Conservation (phyloP, 2,329 filamentous ascomycete species). For the Ophiostoma ips region DNA sequence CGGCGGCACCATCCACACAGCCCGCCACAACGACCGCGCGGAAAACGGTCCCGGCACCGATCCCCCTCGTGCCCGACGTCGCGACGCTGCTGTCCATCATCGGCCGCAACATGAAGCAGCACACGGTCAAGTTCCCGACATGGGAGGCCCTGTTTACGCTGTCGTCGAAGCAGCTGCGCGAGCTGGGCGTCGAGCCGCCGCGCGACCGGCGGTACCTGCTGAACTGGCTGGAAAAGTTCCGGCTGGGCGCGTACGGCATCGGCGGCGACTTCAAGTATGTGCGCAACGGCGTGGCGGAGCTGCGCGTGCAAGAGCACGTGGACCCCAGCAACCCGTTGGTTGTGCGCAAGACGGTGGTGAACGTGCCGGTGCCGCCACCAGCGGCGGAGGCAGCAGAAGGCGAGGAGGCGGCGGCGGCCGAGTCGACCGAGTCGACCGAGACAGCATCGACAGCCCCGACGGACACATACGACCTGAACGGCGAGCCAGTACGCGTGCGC, state of each 20-base stretch:
- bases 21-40: neutral
- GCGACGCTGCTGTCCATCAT: slow-evolving; percentile 80
- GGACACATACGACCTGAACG: neutral
- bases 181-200: slow-evolving; percentile 76
- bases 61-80: slow-evolving; percentile 74
- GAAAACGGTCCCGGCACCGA: slow-evolving; percentile 46
- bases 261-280: slow-evolving; percentile 74
- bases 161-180: slow-evolving; percentile 60
- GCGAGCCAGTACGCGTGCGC: slow-evolving; percentile 32
- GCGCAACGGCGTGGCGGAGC: slow-evolving; percentile 35
- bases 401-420: slow-evolving; percentile 18
- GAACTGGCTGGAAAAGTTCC: slow-evolving; percentile 75
- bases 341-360: slow-evolving; percentile 39
- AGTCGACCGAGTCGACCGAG: neutral
- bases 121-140: slow-evolving; percentile 73
- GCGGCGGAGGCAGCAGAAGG: neutral
- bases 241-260: slow-evolving; percentile 60
- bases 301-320: slow-evolving; percentile 31
- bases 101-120: slow-evolving; percentile 69
- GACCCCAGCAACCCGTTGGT: slow-evolving; percentile 21
- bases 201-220: slow-evolving; percentile 73
- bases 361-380: slow-evolving; percentile 28
- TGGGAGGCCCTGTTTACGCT: slow-evolving; percentile 87
- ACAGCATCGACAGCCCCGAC: neutral
- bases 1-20: neutral